Evolutionary conservation across 495 filamentous ascomycete genomes (phyloP), one percentile per base, ranked within the genome.

Genomic region (Tuber melanosporum): DNA sequence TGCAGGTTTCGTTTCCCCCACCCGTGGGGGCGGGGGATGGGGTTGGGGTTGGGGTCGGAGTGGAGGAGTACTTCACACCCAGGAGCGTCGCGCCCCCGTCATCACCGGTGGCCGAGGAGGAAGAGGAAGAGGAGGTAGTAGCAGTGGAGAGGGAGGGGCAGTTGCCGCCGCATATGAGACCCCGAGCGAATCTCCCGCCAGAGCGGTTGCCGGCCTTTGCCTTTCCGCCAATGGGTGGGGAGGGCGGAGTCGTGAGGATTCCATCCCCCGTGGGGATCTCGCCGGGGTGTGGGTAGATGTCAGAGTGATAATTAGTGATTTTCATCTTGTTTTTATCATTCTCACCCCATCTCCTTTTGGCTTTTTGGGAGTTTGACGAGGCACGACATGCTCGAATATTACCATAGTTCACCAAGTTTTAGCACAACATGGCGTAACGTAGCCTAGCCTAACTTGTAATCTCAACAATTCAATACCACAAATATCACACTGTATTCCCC

Each of bases 1-100:
- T 98, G 71, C 95, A 97, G 84, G 85, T 98, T 70, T 88, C 88
- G 9, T 36, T 81, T 44, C 80, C 76, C 62, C 22, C 75, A 20
- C 71, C 74, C 17, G 62, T 79, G 71, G 44, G 75, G 12, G 47
- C 74, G 15, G 84, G 82, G 36, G 86, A 85, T 66, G 86, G 86
- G 74, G 75, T 70, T 19, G 83, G 81, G 4, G 79, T 84, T 78
- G 82, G 83, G 1, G 85, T 80, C 12, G 83, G 83, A 69, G 86
- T 85, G 1, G 87, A 90, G 39, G 87, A 84, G 70, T 87, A 86
- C 73, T 76, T 90, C 42, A 81, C 82, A 57, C 89, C 89, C 20
- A 83, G 87, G 72, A 79, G 86, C 9, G 74, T 89, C 22, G 83
- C 83, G 39, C 76, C 84, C 84, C 19, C 77, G 77, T 14, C 52